A percentile compares a stretch with the other conserved stretches of the same genome.
phyloP scores from a whole-genome alignment of 139 green algal species.

The Trebouxia sp. region DNA sequence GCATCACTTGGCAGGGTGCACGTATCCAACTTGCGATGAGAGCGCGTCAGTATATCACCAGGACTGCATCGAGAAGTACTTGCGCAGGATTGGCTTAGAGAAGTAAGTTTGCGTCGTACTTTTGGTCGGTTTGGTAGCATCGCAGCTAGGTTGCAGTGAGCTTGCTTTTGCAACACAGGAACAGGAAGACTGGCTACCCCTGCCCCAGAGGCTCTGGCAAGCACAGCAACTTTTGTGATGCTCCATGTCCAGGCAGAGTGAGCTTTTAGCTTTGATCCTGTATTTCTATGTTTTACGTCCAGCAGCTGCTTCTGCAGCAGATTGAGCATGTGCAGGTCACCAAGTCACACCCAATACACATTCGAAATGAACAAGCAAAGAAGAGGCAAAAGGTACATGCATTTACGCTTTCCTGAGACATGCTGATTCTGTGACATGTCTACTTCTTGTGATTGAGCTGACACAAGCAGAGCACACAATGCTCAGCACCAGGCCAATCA shows the following conservation, averaged over 20 bases:
- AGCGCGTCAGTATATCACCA: constrained; percentile 78
- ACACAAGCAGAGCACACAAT: too few species aligned
- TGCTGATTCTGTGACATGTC: too few species aligned
- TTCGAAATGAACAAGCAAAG: constrained; percentile 76
- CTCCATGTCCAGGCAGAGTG: constrained; percentile 80
- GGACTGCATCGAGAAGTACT: constrained; percentile 85
- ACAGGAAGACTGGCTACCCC: constrained; percentile 90
- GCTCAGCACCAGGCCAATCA: not conserved
- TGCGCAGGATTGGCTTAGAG: constrained; percentile 70
- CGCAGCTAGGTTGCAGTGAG: not conserved
- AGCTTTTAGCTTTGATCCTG: not conserved
- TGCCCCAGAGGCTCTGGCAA: constrained; percentile 86
- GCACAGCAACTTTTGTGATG: constrained; percentile 47
- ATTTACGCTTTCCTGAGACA: too few species aligned
- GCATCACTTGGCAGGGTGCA: constrained; percentile 52
- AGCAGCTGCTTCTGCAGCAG: not conserved
- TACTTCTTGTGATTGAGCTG: too few species aligned
- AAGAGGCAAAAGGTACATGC: constrained; percentile 65
- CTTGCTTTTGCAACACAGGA: constrained; percentile 45
- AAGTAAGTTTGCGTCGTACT: constrained; percentile 47
- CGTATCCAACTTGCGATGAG: constrained; percentile 69
- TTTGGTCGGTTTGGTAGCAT: not conserved
- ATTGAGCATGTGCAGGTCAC: constrained; percentile 61
- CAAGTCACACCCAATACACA: constrained; percentile 81
- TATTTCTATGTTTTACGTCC: not conserved